Conservation (phyloP, 2,329 filamentous ascomycete species). For the Conoideocrella luteorostrata region DNA sequence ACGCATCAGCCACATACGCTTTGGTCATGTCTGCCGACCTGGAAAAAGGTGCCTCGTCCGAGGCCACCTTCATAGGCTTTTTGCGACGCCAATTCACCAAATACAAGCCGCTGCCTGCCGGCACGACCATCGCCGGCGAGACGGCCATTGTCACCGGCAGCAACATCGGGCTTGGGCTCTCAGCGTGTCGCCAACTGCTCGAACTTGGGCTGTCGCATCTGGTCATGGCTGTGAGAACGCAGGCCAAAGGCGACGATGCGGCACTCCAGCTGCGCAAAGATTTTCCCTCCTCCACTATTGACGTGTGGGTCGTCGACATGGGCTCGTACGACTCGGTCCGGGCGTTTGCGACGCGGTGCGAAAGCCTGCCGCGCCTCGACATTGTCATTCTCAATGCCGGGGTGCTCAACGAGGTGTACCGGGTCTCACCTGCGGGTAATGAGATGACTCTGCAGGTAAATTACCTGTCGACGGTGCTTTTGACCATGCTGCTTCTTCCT, state of each 20-base stretch:
- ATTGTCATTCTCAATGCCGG: constrained; percentile 30
- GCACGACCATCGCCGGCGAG: constrained; percentile 6
- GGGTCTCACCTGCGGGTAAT: constrained; percentile 18
- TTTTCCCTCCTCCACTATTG: constrained; percentile 12
- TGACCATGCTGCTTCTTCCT: constrained; percentile 40
- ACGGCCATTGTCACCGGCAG: constrained; percentile 27
- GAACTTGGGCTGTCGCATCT: constrained; percentile 22
- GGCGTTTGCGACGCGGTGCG: constrained; percentile 27
- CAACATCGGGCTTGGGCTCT: constrained; percentile 28
- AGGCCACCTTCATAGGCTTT: too few species aligned
- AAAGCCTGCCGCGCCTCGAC: constrained; percentile 29
- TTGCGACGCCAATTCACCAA: too few species aligned
- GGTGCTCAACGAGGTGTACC: constrained; percentile 3
- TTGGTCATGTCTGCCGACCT: too few species aligned
- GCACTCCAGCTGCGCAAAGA: background rate
- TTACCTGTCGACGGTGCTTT: constrained; percentile 41
- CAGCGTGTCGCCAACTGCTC: constrained; percentile 26
- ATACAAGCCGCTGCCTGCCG: too few species aligned
- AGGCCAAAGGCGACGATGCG: constrained; percentile 21
- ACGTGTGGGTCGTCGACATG: constrained; percentile 32
- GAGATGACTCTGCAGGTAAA: constrained; percentile 43
- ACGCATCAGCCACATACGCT: too few species aligned
- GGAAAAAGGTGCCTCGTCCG: too few species aligned
- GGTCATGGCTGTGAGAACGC: constrained; percentile 26
- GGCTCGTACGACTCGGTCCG: constrained; percentile 30